Conservation (phyloP, 1,284 basidiomycete species). For the Vanrija humicola region DNA sequence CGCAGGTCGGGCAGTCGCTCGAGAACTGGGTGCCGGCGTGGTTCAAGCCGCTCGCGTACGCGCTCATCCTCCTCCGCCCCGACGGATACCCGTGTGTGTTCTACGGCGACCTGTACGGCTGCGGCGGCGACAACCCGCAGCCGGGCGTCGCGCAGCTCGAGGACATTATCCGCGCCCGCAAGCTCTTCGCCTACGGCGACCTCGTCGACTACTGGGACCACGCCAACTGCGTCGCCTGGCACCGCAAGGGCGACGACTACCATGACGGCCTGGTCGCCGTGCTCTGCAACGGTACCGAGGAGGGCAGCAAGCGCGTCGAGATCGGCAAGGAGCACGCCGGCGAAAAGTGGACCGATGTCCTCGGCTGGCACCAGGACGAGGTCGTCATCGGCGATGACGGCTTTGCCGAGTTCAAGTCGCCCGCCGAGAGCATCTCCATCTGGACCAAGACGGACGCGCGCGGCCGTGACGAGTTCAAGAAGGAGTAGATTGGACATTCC, state of each 20-base stretch:
- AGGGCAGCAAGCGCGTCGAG: slow-evolving; percentile 52
- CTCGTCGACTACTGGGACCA: slow-evolving; percentile 55
- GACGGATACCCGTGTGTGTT: slow-evolving; percentile 93
- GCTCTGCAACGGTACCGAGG: slow-evolving; percentile 47
- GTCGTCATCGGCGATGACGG: slow-evolving; percentile 57
- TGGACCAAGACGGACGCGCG: slow-evolving; percentile 54
- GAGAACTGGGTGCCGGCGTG: slow-evolving; percentile 55
- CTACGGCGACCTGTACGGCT: slow-evolving; percentile 73
- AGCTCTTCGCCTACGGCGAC: slow-evolving; percentile 56
- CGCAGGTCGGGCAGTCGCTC: slow-evolving; percentile 56
- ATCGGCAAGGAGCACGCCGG: slow-evolving; percentile 55
- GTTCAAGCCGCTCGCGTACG: slow-evolving; percentile 66
- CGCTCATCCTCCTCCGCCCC: slow-evolving; percentile 75
- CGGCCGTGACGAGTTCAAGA: slow-evolving; percentile 51
- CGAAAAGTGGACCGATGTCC: slow-evolving; percentile 57
- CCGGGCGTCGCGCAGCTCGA: slow-evolving; percentile 51
- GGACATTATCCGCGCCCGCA: slow-evolving; percentile 54
- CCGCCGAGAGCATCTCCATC: slow-evolving; percentile 52
- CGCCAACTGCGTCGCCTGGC: slow-evolving; percentile 54
- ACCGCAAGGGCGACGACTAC: slow-evolving; percentile 53
- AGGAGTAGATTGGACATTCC: slow-evolving; percentile 15
- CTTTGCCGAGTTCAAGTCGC: slow-evolving; percentile 55
- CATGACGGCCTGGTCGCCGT: slow-evolving; percentile 54
- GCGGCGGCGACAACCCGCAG: slow-evolving; percentile 53
- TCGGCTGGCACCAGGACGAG: slow-evolving; percentile 57